Conservation (phyloP, 129 eudicot genomes). For the Pulicaria dysenterica region DNA sequence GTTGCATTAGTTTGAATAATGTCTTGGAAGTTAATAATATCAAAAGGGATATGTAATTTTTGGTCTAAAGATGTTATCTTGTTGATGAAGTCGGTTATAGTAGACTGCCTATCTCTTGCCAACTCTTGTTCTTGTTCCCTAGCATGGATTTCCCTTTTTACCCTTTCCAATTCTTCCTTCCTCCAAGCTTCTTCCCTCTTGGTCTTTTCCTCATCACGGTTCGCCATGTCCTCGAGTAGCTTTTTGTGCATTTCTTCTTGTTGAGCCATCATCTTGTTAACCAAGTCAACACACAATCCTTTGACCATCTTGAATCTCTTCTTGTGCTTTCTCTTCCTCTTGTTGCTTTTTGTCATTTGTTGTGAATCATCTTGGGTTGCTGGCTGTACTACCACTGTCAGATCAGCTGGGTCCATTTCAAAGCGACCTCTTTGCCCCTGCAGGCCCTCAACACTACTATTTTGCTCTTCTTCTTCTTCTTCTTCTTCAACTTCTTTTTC, state of each 20-base stretch:
- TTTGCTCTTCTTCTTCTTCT: conserved; percentile 16
- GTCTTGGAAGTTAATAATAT: conserved; percentile 34
- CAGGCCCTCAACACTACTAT: conserved; percentile 8
- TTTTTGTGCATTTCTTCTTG: conserved; percentile 79
- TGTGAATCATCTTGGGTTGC: conserved; percentile 32
- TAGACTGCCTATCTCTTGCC: conserved; percentile 62
- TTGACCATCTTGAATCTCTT: conserved; percentile 69
- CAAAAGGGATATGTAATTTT: conserved; percentile 38
- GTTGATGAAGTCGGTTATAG: conserved; percentile 56
- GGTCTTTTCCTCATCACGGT: conserved; percentile 59
- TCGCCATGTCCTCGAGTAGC: conserved; percentile 67
- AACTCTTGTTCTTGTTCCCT: conserved; percentile 62
- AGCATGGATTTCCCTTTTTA: conserved; percentile 49
- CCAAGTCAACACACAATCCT: conserved; percentile 57
- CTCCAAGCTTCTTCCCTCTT: conserved; percentile 81
- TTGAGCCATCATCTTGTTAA: conserved; percentile 69
- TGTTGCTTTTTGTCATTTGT: conserved; percentile 29
- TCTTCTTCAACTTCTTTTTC: neutral
- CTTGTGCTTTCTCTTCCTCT: conserved; percentile 53
- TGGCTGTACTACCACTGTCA: conserved; percentile 16
- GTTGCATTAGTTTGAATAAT: conserved; percentile 12
- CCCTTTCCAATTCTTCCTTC: conserved; percentile 62
- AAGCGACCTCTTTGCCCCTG: conserved; percentile 31
- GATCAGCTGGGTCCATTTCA: conserved; percentile 17
- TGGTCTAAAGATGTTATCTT: conserved; percentile 52